Evolutionary conservation across 805 yeast species (phyloP), one percentile per base, ranked within the genome.

Genomic region (Blastobotrys parvus): DNA sequence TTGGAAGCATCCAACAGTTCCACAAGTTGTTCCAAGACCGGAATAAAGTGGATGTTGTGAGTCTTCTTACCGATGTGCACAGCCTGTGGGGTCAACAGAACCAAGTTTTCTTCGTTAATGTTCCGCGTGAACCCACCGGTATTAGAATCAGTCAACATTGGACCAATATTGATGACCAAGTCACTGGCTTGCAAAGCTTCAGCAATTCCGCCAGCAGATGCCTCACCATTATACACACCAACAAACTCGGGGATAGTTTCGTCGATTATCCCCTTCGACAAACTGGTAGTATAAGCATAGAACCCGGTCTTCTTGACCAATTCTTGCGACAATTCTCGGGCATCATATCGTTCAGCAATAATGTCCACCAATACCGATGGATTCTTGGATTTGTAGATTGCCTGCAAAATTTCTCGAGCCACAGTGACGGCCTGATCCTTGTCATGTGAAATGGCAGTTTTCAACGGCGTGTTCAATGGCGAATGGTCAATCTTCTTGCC

Each of bases 301-400:
- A 75, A 71, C 41, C 65, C 64, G 47, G 84, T 64, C 44, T 55
- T 55, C 32, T 67, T 57, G 15, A 73, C 74, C 34, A 89, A 65
- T 19, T 68, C 53, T 47, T 74, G 70, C 41, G 82, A 64, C 16
- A 67, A 47, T 19, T 63, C 51, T 16, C 70, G 70, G 23, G 69
- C 65, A 13, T 72, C 71, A 53, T 70, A 82, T 47, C 95, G 73
- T 42, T 78, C 77, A 4, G 81, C 72, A 44, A 85, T 68, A 11
- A 78, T 70, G 61, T 89, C 97, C 17, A 77, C 86, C 33, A 88
- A 56, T 22, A 89, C 61, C 2, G 81, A 74, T 4, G 95, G 92
- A 13, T 64, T 70, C 43, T 65, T 53, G 15, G 88, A 59, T 1
- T 60, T 42, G 58, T 81, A 75, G 15, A 89, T 52, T 43, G 61